A percentile compares a stretch with the other conserved stretches of the same genome.
Conservation (phyloP, 352 stramenopile species). For the Phytopythium chamaehyphon region DNA sequence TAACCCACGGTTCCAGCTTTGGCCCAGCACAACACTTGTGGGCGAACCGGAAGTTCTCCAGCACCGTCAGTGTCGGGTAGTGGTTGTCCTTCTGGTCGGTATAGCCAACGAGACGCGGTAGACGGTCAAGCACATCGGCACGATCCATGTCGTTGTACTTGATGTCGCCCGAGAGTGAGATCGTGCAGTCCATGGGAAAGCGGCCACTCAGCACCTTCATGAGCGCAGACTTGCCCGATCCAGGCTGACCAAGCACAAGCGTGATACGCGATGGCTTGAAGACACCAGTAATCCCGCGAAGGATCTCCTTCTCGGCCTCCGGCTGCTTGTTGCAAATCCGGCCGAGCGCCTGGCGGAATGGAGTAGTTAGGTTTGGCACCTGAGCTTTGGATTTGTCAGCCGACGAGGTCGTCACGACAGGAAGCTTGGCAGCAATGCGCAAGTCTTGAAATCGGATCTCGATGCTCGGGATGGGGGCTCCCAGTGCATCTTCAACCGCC, state of each 20-base stretch:
- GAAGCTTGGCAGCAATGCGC: slow-evolving; percentile 27
- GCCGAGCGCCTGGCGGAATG: slow-evolving; percentile 12
- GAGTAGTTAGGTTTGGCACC: slow-evolving; percentile 12
- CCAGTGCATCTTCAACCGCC: slow-evolving; percentile 33
- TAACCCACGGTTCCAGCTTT: slow-evolving; percentile 35
- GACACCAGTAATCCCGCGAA: slow-evolving; percentile 25
- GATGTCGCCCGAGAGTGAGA: slow-evolving; percentile 35
- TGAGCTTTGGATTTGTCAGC: slow-evolving; percentile 3
- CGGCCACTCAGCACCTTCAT: slow-evolving; percentile 36
- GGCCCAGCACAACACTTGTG: slow-evolving; percentile 62
- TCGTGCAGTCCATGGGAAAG: slow-evolving; percentile 37
- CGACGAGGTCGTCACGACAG: slow-evolving; percentile 20
- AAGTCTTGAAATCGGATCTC: slow-evolving; percentile 53
- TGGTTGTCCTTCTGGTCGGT: slow-evolving; percentile 81
- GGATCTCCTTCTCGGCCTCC: slow-evolving; percentile 33
- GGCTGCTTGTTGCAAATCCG: slow-evolving; percentile 18
- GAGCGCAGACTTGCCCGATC: slow-evolving; percentile 40
- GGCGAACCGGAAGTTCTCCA: slow-evolving; percentile 93
- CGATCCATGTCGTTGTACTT: slow-evolving; percentile 36
- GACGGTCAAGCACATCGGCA: slow-evolving; percentile 11
- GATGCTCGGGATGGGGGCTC: slow-evolving; percentile 39
- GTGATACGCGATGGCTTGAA: slow-evolving; percentile 35
- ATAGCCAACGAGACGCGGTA: slow-evolving; percentile 39
- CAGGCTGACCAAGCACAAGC: slow-evolving; percentile 33
- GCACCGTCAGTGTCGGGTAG: slow-evolving; percentile 84